Conservation (phyloP, 306 rosid genomes). For the Canavalia gladiata region DNA sequence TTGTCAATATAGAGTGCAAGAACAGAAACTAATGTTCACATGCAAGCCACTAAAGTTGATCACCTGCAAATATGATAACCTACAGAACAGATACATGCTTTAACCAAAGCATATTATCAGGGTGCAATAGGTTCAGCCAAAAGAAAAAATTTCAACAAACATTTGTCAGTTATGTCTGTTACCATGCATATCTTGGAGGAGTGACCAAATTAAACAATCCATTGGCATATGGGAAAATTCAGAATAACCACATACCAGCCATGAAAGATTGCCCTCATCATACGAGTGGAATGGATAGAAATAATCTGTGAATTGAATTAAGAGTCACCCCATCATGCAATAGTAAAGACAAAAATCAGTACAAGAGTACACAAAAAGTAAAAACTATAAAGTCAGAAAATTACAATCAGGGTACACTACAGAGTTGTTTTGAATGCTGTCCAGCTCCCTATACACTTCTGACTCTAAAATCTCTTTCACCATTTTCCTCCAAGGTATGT, state of each 20-base stretch:
- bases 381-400: constrained; percentile 26
- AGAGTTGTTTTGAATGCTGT: constrained; percentile 60
- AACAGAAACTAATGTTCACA: neutral
- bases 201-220: constrained; percentile 8
- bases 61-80: constrained; percentile 7
- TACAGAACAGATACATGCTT: neutral
- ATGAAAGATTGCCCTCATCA: constrained; percentile 78
- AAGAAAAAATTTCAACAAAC: neutral
- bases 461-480: constrained; percentile 64
- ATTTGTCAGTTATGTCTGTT: constrained; percentile 2
- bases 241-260: constrained; percentile 61
- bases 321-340: constrained; percentile 37
- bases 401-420: constrained; percentile 75
- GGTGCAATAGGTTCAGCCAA: neutral
- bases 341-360: constrained; percentile 16
- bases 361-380: neutral
- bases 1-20: constrained; percentile 23
- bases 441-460: constrained; percentile 66
- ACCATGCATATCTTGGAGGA: neutral
- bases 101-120: neutral
- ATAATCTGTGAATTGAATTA: constrained; percentile 60
- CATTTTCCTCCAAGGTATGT: constrained; percentile 76
- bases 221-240: constrained; percentile 22
- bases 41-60: neutral
- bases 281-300: constrained; percentile 78